Base-by-base conservation (phyloP, 1,284 basidiomycete genomes). In the Butyriboletus appendiculatus region DNA sequence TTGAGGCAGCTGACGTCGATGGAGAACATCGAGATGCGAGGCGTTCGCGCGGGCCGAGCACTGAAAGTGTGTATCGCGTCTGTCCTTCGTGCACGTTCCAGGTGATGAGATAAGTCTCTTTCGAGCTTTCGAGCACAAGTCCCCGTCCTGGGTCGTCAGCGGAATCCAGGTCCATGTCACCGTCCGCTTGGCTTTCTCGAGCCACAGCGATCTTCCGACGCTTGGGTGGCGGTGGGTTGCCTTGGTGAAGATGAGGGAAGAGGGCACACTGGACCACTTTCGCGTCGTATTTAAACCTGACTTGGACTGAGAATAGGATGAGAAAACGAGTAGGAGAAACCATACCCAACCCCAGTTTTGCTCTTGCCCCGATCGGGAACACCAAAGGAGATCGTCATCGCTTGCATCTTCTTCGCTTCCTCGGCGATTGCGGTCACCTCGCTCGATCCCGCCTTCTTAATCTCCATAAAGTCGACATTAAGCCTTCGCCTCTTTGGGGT, bases 231-330 rank as follows among this genome's bases (percentile, higher is more conserved):
- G 62, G 55, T 3, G 53, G 65, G 14, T 8, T 20, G 14, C 26
- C 59, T 44, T 35, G 49, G 20, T 53, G 48, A 14, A 57, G 56
- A 16, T 69, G 59, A 14, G 70, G 77, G 66, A 85, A 84, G 30
- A 86, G 70, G 5, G 76, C 66, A 28, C 71, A 66, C 35, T 73
- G 74, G 8, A 86, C 68, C 1, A 77, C 65, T 7, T 65, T 63
- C 0, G 81, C 78, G n/a, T 81, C 73, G 57, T 85, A 88, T 65
- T 82, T 85, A 61, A 81, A 86, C 35, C 85, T 87, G 55, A 30
- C 40, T 46, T 35, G 33, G 44, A 11, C 24, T 6, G n/a, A 10
- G 10, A 45, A 48, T 5, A 10, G 8, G 10, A 45, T 3, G 12
- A 33, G 18, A 35, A 35, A 35, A 45, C 20, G 48, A 38, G 24